These are phyloP conservation scores for Plenodomus lindquistii DNA, from an alignment of 2,329 filamentous ascomycete genomes.

Conservation along the genomic window DNA sequence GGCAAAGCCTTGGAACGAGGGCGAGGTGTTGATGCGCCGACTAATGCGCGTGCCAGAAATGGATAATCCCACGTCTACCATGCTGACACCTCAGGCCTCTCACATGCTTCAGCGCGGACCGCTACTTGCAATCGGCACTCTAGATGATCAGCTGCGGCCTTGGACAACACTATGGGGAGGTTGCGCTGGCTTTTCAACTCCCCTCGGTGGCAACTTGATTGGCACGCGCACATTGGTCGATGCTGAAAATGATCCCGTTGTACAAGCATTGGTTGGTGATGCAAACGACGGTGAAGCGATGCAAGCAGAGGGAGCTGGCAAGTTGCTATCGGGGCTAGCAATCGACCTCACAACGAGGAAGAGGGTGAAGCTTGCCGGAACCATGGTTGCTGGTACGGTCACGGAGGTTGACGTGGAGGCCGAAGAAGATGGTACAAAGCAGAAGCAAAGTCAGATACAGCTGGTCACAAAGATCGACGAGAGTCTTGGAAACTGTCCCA, in stretches of 20 bases:
- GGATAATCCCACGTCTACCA: slow-evolving; percentile 69
- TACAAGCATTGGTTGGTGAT: slow-evolving; percentile 62
- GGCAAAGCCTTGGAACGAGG: slow-evolving; percentile 62
- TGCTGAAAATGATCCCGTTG: slow-evolving; percentile 68
- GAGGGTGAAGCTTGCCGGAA: slow-evolving; percentile 74
- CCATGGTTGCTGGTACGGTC: slow-evolving; percentile 67
- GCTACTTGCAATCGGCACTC: slow-evolving; percentile 72
- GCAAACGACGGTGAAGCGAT: slow-evolving; percentile 50
- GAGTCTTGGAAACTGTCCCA: slow-evolving; percentile 80
- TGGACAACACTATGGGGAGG: slow-evolving; percentile 85
- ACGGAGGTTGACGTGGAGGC: slow-evolving; percentile 37
- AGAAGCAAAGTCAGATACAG: slow-evolving; percentile 50
- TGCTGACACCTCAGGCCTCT: slow-evolving; percentile 64
- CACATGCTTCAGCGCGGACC: slow-evolving; percentile 65
- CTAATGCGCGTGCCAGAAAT: slow-evolving; percentile 61
- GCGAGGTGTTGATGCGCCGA: slow-evolving; percentile 68
- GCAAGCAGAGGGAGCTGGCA: slow-evolving; percentile 35
- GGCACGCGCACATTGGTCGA: slow-evolving; percentile 67
- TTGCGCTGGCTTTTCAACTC: slow-evolving; percentile 66
- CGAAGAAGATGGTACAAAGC: slow-evolving; percentile 19
- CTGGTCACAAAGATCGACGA: slow-evolving; percentile 71
- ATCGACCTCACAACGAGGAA: slow-evolving; percentile 69
- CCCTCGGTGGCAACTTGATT: slow-evolving; percentile 65
- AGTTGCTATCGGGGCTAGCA: slow-evolving; percentile 64
- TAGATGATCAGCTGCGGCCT: slow-evolving; percentile 67